Base-by-base conservation (phyloP, 345 rosid species). In the Salix udensis region DNA sequence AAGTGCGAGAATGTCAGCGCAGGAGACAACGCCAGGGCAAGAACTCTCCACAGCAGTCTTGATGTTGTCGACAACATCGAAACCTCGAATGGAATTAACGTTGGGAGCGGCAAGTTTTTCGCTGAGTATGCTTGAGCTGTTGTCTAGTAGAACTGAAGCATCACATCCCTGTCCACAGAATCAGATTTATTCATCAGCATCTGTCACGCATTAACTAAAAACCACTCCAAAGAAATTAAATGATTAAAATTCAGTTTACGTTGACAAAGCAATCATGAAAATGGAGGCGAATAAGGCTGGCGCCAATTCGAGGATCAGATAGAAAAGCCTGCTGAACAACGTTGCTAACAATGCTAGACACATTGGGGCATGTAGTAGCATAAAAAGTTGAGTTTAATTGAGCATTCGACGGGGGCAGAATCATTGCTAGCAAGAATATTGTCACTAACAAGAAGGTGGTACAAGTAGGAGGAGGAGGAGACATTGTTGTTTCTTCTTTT, bases 231-330 rank as follows among this genome's bases (percentile, higher is more conserved):
- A 46, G 50, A 46, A 44, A 15, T 44, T 36, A 19, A 21, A 24
- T 34, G 24, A 30, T 30, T 30, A 30, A 30, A 30, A 46, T 67
- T 37, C 23, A 26, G 26, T 81, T 75, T 86, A 91, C 97, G 72
- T 93, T 26, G 39, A 93, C 94, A 60, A 93, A 93, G 76, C 97
- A 93, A 74, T 93, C 97, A 65, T 93, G 97, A 81, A 93, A 91
- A 77, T 91, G 96, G 77, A 93, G 92, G 18, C 98, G 92, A 76
- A 84, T 83, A 13, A 93, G 93, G 79, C 93, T 93, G 65, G 95
- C 98, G 9, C 83, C 89, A 28, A 91, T 87, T 61, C 97, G 88
- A 10, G 86, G 16, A 67, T 91, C 98, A 8, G 89, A 83, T 26
- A 83, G 87, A 55, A 85, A 68, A 55, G 97, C 97, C 70, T 85